Evolutionary conservation across 306 rosid genomes (phyloP).

Genomic region (Carpinus viminea): DNA sequence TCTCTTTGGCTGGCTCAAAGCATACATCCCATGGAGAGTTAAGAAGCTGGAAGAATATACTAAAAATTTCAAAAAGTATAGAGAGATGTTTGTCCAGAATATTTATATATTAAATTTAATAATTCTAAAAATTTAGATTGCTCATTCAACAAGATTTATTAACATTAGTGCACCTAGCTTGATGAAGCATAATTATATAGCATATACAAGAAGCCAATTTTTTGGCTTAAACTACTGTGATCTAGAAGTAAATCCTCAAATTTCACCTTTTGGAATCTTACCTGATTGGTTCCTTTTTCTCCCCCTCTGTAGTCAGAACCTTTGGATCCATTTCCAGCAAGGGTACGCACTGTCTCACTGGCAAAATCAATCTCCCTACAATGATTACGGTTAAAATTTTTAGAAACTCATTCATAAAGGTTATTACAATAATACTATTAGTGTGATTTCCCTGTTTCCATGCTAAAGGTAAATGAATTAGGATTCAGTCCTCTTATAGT

Average conservation of each 20-base stretch:
- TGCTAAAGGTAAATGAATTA: background rate
- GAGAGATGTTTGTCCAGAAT: background rate
- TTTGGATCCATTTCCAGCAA: conserved; percentile 96
- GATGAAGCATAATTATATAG: background rate
- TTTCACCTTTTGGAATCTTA: conserved; percentile 35
- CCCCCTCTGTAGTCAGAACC: conserved; percentile 92
- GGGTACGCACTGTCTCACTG: conserved; percentile 71
- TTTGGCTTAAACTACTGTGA: background rate
- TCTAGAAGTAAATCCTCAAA: conserved; percentile 16
- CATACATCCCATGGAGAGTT: conserved; percentile 99
- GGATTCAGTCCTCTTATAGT: background rate
- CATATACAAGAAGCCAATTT: background rate
- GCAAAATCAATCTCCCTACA: conserved; percentile 90
- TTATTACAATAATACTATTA: background rate
- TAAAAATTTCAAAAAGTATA: conserved; percentile 6
- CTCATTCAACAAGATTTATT: background rate
- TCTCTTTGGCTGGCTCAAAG: conserved; percentile 83
- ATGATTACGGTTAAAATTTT: conserved; percentile 5
- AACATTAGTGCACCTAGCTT: background rate
- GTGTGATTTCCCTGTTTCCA: background rate
- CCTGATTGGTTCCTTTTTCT: conserved; percentile 77
- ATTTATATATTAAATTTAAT: background rate
- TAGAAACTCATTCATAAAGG: background rate
- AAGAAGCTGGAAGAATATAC: conserved; percentile 65
- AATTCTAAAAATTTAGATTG: background rate